Evolutionary conservation across 768 basidiomycete species (phyloP), one percentile per base, ranked within the genome.

Genomic region (Tremella fuciformis): DNA sequence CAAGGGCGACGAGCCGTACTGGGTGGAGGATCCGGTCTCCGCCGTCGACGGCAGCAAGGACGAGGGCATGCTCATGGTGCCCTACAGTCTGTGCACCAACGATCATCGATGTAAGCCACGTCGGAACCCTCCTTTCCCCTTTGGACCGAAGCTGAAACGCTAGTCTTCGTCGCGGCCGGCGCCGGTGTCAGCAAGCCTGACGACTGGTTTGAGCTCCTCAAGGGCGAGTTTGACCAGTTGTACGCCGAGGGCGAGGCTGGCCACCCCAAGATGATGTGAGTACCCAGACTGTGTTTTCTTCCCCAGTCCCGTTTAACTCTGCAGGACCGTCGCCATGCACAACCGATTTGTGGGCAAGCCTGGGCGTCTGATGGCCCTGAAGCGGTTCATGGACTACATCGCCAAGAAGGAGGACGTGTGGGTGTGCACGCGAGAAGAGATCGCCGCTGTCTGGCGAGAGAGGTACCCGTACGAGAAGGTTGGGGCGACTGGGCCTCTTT

Each of bases 241-340:
- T 68, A 68, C 55, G 59, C 65, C 15, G 71, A 73, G 55, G 71
- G 69, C 6, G 55, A 52, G 18, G 57, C 57, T 8, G 71, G 69
- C 15, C 46, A 42, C 2, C 62, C 66, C 15, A 69, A 66, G 48
- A 70, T 70, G 64, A 68, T 74, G 64, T 64, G 47, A 52, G 61
- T 51, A 1, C 13, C n/a, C 6, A 46, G 22, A 15, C 15, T 24
- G 9, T 11, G 37, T 52, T 19, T 6, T 25, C 37, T 21, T 57
- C 53, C 29, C 46, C 22, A n/a, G 42, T 8, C 42, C 7, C 16
- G 22, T 2, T 2, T 22, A 18, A 51, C 53, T 29, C 38, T 6
- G 18, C 48, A 61, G 55, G 66, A 68, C 66, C 11, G 59, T 71
- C 49, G 70, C 67, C 2, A 64, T 71, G 57, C 70, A 71, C 59